A percentile compares a stretch with the other conserved stretches of the same genome.
Conservation (phyloP, 768 basidiomycete species). For the Pulveroboletus sp. region DNA sequence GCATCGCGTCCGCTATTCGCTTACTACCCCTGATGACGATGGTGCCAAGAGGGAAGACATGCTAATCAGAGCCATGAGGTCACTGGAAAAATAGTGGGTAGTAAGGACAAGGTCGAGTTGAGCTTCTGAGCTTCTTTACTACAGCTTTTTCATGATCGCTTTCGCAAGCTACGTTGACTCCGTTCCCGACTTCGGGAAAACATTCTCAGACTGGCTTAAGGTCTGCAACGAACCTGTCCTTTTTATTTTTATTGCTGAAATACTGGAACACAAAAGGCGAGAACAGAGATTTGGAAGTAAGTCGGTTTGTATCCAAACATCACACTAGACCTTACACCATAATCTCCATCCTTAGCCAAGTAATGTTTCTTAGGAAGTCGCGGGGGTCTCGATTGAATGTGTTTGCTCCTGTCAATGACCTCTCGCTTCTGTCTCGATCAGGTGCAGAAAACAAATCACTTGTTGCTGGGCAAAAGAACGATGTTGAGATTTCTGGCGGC, state of each 20-base stretch:
- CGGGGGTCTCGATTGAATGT: constrained; percentile 79
- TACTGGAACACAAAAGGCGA: constrained; percentile 39
- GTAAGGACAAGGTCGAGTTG: not conserved
- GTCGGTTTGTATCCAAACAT: constrained; percentile 23
- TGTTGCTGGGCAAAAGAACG: constrained; percentile 68
- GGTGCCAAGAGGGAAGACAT: constrained; percentile 49
- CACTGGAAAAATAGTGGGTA: constrained; percentile 87
- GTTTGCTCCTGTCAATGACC: constrained; percentile 90
- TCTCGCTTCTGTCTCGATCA: constrained; percentile 76
- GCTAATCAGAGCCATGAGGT: constrained; percentile 66
- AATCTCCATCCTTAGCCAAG: constrained; percentile 54
- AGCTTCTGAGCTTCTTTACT: not conserved
- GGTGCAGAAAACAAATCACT: constrained; percentile 55
- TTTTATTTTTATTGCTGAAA: not conserved
- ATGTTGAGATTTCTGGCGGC: constrained; percentile 73
- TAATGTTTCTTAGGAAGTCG: constrained; percentile 79
- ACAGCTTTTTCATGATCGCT: constrained; percentile 89
- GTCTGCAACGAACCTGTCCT: constrained; percentile 33
- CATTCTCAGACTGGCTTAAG: constrained; percentile 87
- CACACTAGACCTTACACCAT: not conserved
- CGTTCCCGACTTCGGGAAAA: constrained; percentile 57
- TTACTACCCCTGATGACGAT: constrained; percentile 70
- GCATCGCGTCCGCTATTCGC: constrained; percentile 81
- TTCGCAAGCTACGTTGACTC: constrained; percentile 88
- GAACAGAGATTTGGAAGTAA: constrained; percentile 93